Percentiles rank a stretch among this genome's conserved stretches.
Conservation (phyloP, 441 rosid species). For the Pelargonium australe region DNA sequence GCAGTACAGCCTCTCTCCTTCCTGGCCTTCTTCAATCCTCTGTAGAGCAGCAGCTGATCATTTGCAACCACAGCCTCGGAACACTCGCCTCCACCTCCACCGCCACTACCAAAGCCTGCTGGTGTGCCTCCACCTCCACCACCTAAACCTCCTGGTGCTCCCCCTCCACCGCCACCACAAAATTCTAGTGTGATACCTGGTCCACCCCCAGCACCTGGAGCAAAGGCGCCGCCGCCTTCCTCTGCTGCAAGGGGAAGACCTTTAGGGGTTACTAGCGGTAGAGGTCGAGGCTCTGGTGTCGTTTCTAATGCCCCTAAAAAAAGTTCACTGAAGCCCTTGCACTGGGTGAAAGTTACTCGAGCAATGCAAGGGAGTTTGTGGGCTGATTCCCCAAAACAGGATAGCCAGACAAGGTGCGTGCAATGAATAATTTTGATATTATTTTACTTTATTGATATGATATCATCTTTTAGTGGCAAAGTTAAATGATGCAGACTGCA, state of each 20-base stretch:
- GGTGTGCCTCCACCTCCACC: conserved; percentile 71
- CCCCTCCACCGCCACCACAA: not conserved
- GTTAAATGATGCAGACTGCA: not conserved
- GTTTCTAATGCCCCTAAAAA: conserved; percentile 51
- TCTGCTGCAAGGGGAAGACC: conserved; percentile 56
- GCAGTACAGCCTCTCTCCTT: conserved; percentile 96
- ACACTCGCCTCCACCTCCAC: conserved; percentile 11
- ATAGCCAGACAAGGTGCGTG: conserved; percentile 65
- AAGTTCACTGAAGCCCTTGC: conserved; percentile 74
- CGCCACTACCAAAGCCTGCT: conserved; percentile 30
- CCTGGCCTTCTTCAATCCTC: conserved; percentile 82
- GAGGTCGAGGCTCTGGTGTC: conserved; percentile 49
- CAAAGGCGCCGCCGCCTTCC: conserved; percentile 19
- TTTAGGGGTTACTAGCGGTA: conserved; percentile 37
- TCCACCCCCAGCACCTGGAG: not conserved
- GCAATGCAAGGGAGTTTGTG: conserved; percentile 91
- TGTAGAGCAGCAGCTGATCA: conserved; percentile 66
- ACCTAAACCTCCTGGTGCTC: not conserved
- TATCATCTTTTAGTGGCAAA: conserved; percentile 1
- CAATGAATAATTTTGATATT: conserved; percentile 12
- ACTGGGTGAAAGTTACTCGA: conserved; percentile 96
- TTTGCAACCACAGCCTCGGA: conserved; percentile 38
- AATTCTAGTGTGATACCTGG: not conserved
- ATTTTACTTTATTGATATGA: conserved; percentile 13
- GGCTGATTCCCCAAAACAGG: conserved; percentile 87